Conservation (phyloP, 495 filamentous ascomycete species). For the Sporormia fimetaria region DNA sequence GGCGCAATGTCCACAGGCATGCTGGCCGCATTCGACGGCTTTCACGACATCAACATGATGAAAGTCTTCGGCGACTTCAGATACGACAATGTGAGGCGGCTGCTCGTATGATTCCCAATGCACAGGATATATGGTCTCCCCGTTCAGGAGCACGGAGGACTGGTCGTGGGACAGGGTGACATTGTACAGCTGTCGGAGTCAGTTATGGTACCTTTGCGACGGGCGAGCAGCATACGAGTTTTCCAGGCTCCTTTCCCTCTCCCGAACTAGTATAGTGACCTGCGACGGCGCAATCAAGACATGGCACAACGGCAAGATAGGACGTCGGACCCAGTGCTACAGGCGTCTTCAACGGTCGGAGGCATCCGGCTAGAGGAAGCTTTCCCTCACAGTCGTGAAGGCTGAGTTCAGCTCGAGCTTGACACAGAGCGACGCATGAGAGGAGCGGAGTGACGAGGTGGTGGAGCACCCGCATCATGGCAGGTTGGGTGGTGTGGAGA, state of each 20-base stretch:
- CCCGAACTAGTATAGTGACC: neutral
- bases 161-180: conserved; percentile 7
- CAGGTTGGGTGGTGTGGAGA: too few relatives aligned
- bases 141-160: conserved; percentile 5
- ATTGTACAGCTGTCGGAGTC: conserved; percentile 10
- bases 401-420: too few relatives aligned
- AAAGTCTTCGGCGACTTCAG: conserved; percentile 2
- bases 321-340: too few relatives aligned
- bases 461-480: too few relatives aligned
- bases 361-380: too few relatives aligned
- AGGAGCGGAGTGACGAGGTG: too few relatives aligned
- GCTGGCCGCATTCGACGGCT: neutral
- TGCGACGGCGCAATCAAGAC: conserved; percentile 7
- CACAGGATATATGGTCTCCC: conserved; percentile 4
- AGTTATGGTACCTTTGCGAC: neutral
- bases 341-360: too few relatives aligned
- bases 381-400: too few relatives aligned
- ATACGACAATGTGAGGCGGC: neutral
- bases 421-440: too few relatives aligned
- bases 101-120: neutral
- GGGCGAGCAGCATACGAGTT: neutral
- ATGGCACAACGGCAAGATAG: conserved; percentile 13
- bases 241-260: conserved; percentile 10
- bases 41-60: conserved; percentile 6
- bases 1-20: neutral